Percentiles rank a stretch among this genome's conserved stretches.
These are phyloP conservation scores for Eucalyptus sp. DNA, from an alignment of 345 rosid species.

Conservation along the genomic window DNA sequence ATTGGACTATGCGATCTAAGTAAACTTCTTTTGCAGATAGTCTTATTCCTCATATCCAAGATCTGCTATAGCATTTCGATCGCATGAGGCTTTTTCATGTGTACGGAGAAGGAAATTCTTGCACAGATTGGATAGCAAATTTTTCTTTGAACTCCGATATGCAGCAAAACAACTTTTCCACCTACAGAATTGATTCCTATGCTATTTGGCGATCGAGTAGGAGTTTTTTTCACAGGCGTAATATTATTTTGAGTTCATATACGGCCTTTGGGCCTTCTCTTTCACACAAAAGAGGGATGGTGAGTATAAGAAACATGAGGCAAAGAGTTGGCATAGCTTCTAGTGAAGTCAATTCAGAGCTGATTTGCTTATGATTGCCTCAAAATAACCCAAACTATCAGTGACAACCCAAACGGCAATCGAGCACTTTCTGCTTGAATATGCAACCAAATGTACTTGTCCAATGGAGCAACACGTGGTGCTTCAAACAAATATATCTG, in stretches of 20 bases:
- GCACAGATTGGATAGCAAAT: not conserved
- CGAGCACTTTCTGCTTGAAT: not conserved
- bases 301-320: not conserved
- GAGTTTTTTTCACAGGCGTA: not conserved
- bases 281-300: not conserved
- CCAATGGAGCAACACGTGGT: not conserved
- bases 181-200: not conserved
- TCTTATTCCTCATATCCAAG: not conserved
- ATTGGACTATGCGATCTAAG: not conserved
- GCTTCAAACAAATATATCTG: not conserved
- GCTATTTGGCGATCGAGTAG: not conserved
- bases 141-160: not conserved
- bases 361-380: not conserved
- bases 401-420: not conserved
- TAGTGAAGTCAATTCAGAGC: not conserved
- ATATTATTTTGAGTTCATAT: not conserved
- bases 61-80: not conserved
- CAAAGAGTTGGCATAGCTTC: not conserved
- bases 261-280: not conserved
- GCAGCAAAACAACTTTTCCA: not conserved
- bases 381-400: not conserved
- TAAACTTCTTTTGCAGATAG: not conserved
- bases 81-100: not conserved
- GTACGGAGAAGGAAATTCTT: not conserved
- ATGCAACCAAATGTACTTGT: not conserved